These are phyloP conservation scores for Aspergillus sclerotialis DNA, from an alignment of 2,329 filamentous ascomycete species.

Conservation along the genomic window DNA sequence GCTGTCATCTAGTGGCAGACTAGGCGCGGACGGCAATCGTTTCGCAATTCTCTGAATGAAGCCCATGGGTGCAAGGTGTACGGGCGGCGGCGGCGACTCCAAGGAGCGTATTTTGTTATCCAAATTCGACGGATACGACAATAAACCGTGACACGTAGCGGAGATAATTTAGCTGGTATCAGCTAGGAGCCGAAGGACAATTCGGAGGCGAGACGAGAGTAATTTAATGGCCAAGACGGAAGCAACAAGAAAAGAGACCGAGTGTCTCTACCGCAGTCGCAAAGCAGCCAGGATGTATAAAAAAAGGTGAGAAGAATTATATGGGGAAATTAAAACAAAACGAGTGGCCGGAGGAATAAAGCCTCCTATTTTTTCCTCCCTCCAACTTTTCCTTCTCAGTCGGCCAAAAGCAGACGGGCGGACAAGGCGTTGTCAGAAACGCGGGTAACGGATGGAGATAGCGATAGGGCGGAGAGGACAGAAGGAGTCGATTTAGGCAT, in stretches of 20 bases:
- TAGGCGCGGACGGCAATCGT: conserved; percentile 42
- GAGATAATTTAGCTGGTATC: too few species aligned
- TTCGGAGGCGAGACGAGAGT: neutral
- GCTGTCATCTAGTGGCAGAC: conserved; percentile 40
- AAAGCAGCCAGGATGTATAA: neutral
- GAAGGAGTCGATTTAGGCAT: conserved; percentile 20
- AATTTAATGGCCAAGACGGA: conserved; percentile 10
- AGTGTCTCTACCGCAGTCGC: conserved; percentile 3
- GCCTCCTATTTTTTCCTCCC: conserved; percentile 31
- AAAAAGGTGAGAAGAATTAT: conserved; percentile 18
- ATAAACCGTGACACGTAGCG: too few species aligned
- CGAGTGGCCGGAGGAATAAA: conserved; percentile 35
- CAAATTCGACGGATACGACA: conserved; percentile 4
- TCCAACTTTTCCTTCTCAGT: conserved; percentile 25
- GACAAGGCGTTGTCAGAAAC: conserved; percentile 19
- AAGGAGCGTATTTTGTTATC: conserved; percentile 5
- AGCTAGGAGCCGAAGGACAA: too few species aligned
- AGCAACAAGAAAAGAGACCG: conserved; percentile 6
- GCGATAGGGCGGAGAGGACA: conserved; percentile 18
- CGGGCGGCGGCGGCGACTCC: conserved; percentile 15
- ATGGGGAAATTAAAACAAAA: conserved; percentile 22
- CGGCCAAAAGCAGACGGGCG: conserved; percentile 24
- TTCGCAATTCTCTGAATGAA: conserved; percentile 49
- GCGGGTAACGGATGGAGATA: conserved; percentile 16
- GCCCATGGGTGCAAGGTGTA: conserved; percentile 38